Conservation (phyloP, 441 rosid species). For the Hura crepitans region DNA sequence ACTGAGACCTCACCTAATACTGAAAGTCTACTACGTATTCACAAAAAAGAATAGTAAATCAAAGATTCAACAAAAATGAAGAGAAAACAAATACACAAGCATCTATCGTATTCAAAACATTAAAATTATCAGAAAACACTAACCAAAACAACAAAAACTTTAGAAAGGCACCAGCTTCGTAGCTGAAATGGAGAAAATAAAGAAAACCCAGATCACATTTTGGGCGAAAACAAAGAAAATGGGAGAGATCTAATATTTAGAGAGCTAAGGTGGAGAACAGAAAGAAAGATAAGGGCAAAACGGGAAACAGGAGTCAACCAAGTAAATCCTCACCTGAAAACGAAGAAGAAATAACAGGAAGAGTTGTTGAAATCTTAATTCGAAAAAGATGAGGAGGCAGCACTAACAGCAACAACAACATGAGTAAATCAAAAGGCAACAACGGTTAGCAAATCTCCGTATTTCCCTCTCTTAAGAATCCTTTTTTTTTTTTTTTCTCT, state of each 20-base stretch:
- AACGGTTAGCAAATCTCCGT: conserved; percentile 5
- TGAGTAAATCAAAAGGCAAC: conserved; percentile 19
- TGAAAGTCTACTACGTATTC: neutral
- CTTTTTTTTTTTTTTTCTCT: neutral
- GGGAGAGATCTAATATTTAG: conserved; percentile 41
- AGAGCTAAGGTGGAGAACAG: conserved; percentile 6
- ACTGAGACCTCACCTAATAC: conserved; percentile 8
- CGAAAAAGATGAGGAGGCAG: conserved; percentile 30
- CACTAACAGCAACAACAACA: conserved; percentile 13
- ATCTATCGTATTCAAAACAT: neutral
- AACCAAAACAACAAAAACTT: neutral
- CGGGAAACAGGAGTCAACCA: neutral
- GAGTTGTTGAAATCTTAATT: conserved; percentile 25
- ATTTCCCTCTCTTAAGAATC: conserved; percentile 16
- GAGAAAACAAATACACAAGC: neutral
- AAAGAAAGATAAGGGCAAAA: conserved; percentile 9
- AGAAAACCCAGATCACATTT: conserved; percentile 33
- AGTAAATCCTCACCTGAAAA: conserved; percentile 26
- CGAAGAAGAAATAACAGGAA: conserved; percentile 14
- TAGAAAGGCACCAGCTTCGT: conserved; percentile 11
- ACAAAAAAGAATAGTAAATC: conserved; percentile 17
- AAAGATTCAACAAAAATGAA: conserved; percentile 2
- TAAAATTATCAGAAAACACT: conserved; percentile 10
- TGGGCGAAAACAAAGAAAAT: conserved; percentile 25
- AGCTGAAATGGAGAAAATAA: conserved; percentile 25